These are phyloP conservation scores for Colletotrichum sp. DNA, from an alignment of 2,329 filamentous ascomycete genomes.

Conservation along the genomic window DNA sequence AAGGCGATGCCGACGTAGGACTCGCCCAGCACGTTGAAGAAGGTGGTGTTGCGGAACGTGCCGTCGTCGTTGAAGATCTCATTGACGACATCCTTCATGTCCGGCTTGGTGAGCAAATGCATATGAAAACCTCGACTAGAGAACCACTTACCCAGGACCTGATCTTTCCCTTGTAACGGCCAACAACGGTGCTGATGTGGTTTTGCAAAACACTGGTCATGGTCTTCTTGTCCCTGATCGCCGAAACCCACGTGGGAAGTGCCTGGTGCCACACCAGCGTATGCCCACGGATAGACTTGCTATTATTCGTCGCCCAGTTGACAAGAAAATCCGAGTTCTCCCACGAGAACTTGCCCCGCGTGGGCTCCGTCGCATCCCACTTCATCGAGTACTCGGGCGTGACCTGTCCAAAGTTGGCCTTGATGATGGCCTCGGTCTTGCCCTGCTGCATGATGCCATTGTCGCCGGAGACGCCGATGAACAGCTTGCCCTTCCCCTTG, in stretches of 20 bases:
- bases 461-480: constrained; percentile 66
- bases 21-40: constrained; percentile 72
- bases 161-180: constrained; percentile 67
- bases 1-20: constrained; percentile 75
- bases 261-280: constrained; percentile 70
- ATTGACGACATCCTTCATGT: constrained; percentile 63
- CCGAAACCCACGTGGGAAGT: constrained; percentile 63
- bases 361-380: constrained; percentile 64
- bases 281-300: constrained; percentile 67
- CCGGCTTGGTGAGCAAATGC: neutral
- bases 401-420: constrained; percentile 66
- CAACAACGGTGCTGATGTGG: constrained; percentile 65
- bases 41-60: constrained; percentile 63
- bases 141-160: constrained; percentile 52
- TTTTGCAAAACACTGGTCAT: constrained; percentile 62
- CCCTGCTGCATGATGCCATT: constrained; percentile 54
- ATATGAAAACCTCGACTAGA: neutral
- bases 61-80: constrained; percentile 70
- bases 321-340: constrained; percentile 63
- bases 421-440: constrained; percentile 60
- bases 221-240: constrained; percentile 55
- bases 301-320: constrained; percentile 59
- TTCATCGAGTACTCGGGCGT: constrained; percentile 76
- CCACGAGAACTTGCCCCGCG: constrained; percentile 59
- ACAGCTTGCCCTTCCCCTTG: constrained; percentile 67